Base-by-base conservation (phyloP, 495 filamentous ascomycete species). In the Aspergillus biplanus region DNA sequence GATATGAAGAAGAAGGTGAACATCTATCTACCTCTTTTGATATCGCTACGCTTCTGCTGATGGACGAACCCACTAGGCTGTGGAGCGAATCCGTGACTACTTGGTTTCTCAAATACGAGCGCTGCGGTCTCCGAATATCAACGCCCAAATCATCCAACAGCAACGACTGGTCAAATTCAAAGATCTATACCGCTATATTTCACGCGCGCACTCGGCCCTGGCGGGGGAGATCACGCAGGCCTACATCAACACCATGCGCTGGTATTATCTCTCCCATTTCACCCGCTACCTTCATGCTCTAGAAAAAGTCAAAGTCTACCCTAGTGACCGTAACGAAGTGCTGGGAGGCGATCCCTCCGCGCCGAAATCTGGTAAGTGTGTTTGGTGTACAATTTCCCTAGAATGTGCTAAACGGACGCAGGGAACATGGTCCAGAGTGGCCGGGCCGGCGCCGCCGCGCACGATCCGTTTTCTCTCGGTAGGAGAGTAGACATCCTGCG, bases 201-300 rank as follows among this genome's bases (percentile, higher is more conserved):
- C 87, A 44, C 86, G 84, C 63, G 89, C 92, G 60, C 92, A 98
- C 66, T 79, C 88, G 1, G 79, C 85, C 32, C 84, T 99, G 6
- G 90, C 91, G 3, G 89, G 91, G 39, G 90, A 97, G 70, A 96
- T 98, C 65, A 86, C 86, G 18, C 91, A 94, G 76, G 95, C 95
- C 7, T 99, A 99, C 66, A 88, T 96, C 75, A 97, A 97, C 76
- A 99, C 95, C 7, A 97, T 99, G 94, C 86, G 93, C 49, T 99
- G 95, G 95, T 99, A 99, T 68, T 98, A 98, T 69, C 78, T 87
- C 44, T 94, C 89, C 62, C 89, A 97, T 73, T 99, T 99, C 72
- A 89, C 86, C 5, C 90, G 94, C 16, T 99, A 98, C 72, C 84
- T 89, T 56, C 86, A 88, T 61, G 85, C 93, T 0, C 85, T 99